Evolutionary conservation across 1,284 basidiomycete genomes (phyloP).

Genomic region (Neonothopanus nambi): DNA sequence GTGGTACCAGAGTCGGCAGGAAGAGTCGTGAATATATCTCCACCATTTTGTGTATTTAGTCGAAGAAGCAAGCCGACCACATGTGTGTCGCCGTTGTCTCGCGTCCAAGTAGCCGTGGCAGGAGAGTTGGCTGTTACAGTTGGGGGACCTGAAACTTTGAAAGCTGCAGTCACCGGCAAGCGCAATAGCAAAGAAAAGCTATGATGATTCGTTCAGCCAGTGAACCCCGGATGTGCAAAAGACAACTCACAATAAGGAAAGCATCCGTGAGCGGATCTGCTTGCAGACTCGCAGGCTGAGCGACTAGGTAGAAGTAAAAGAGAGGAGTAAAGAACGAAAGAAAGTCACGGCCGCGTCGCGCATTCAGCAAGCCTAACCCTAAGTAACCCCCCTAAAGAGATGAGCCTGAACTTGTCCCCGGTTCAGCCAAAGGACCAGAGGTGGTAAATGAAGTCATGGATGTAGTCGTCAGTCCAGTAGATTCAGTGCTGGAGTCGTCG

Average conservation of each 20-base stretch:
- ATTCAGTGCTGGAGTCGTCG: too few species aligned
- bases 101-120: constrained; percentile 6
- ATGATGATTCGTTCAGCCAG: background rate
- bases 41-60: background rate
- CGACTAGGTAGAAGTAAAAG: too few species aligned
- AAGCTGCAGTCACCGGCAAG: constrained; percentile 4
- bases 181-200: background rate
- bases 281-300: too few species aligned
- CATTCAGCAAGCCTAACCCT: too few species aligned
- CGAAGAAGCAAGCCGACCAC: constrained; percentile 1
- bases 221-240: background rate
- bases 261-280: constrained; percentile 7
- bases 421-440: too few species aligned
- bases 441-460: too few species aligned
- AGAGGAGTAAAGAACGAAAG: too few species aligned
- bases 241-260: background rate
- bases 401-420: too few species aligned
- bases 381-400: too few species aligned
- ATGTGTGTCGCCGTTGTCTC: background rate
- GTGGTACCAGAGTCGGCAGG: background rate
- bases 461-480: too few species aligned
- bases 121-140: background rate
- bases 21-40: background rate
- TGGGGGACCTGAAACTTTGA: background rate
- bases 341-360: too few species aligned